A percentile compares a stretch with the other conserved stretches of the same genome.
These are phyloP conservation scores for Centrapalus pauciflorus DNA, from an alignment of 129 eudicot species.

Conservation along the genomic window DNA sequence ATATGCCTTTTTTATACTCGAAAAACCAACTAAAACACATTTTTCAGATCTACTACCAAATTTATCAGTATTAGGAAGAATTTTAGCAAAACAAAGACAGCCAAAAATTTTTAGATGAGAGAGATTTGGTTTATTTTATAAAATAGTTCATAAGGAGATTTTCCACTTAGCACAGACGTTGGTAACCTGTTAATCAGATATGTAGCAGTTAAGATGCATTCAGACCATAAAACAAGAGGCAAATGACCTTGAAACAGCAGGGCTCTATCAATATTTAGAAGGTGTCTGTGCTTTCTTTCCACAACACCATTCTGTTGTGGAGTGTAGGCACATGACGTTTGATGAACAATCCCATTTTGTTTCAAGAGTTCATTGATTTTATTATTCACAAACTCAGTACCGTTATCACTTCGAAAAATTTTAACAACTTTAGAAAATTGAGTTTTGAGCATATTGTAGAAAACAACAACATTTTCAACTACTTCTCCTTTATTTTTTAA, in stretches of 20 bases:
- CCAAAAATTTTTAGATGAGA: not conserved
- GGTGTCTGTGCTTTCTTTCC: not conserved
- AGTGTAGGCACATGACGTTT: not conserved
- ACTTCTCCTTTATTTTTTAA: not conserved
- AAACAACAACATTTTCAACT: not conserved
- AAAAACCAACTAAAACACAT: not conserved
- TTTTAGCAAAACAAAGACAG: not conserved
- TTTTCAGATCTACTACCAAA: not conserved
- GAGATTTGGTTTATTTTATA: not conserved
- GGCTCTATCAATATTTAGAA: not conserved
- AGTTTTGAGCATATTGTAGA: not conserved
- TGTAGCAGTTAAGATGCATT: not conserved
- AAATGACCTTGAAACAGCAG: not conserved
- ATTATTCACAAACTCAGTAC: not conserved
- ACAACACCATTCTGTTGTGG: not conserved
- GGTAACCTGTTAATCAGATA: not conserved
- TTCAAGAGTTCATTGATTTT: not conserved
- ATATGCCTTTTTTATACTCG: not conserved
- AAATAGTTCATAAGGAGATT: not conserved
- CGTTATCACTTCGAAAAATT: not conserved
- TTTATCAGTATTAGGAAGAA: not conserved
- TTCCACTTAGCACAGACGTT: not conserved
- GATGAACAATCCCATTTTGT: not conserved
- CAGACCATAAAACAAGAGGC: not conserved
- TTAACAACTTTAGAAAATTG: not conserved